Conservation (phyloP, 805 yeast genomes). For the Ogataea allantospora region DNA sequence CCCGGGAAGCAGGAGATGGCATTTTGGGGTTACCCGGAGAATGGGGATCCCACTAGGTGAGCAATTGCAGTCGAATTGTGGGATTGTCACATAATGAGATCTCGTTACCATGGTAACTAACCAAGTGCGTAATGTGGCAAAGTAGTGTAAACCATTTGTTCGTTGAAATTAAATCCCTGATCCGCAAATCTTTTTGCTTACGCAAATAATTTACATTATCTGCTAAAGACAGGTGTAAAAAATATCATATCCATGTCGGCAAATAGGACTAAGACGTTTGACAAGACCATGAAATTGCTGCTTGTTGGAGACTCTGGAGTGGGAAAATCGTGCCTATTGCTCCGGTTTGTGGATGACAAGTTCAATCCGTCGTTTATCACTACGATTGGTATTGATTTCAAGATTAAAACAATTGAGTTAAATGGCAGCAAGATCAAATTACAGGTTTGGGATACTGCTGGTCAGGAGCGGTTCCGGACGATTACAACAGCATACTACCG, state of each 20-base stretch:
- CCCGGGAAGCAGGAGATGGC: conserved; percentile 7
- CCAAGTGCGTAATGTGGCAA: too few species aligned
- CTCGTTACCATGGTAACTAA: too few species aligned
- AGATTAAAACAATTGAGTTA: conserved; percentile 91
- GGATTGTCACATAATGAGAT: too few species aligned
- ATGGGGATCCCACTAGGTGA: too few species aligned
- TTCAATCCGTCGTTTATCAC: conserved; percentile 96
- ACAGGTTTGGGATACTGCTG: conserved; percentile 97
- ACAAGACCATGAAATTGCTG: conserved; percentile 86
- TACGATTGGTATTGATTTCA: conserved; percentile 97
- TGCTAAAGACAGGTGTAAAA: conserved; percentile 12
- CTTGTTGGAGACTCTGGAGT: conserved; percentile 92
- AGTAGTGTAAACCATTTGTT: too few species aligned
- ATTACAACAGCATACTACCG: conserved; percentile 91
- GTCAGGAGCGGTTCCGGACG: conserved; percentile 94
- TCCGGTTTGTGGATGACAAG: conserved; percentile 93
- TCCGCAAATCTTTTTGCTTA: too few species aligned
- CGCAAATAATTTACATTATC: too few species aligned
- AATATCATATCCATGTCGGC: conserved; percentile 42
- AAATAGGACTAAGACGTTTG: conserved; percentile 69
- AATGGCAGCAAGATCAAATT: conserved; percentile 91
- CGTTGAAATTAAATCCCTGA: too few species aligned
- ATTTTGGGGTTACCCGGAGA: conserved; percentile 8
- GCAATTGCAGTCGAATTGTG: too few species aligned
- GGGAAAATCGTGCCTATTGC: conserved; percentile 84